Base-by-base conservation (phyloP, 23 red algal species). In the Gracilaria domingensis region DNA sequence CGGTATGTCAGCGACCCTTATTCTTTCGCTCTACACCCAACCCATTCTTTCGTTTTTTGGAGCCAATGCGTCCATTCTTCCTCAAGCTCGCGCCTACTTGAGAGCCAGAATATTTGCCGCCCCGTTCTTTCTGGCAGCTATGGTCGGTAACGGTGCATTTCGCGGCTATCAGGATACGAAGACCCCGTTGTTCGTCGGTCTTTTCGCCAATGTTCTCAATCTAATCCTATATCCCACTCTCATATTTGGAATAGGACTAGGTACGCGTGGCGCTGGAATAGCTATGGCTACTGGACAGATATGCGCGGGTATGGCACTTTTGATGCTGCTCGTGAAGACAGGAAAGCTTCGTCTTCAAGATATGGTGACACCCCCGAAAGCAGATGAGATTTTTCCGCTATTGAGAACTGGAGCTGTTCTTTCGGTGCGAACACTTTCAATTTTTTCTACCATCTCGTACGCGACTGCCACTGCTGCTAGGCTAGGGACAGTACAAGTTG, bases 71-170 rank as follows among this genome's bases (percentile, higher is more conserved):
- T 79, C 85, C 38, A 93, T 99, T 72, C 59, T 91, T 37, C 89
- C 93, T 18, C 83, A 86, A 32, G 97, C 93, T n/a, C 81, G 90
- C 0, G 37, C 93, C 0, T 99, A 99, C 72, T 57, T 99, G 2
- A 75, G 97, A 49, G 79, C 90, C 16, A 84, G 97, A 45, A 82
- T 93, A 35, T 37, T 93, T 21, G 94, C 94, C 35, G 94, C 93
- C 20, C 97, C 97, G 18, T 95, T 96, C 72, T 94, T 94, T 42
- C 77, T 99, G 33, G 77, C 88, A 49, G 75, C 82, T 32, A 96
- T 96, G 91, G 97, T 99, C 59, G 89, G 82, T 23, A 91, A 91
- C 45, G 97, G 94, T 58, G 86, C 97, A 33, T 99, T 99, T 82
- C 86, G 97, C 34, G 97, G 97, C 30, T 95, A 91, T 58, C 91